These are phyloP conservation scores for Populus hybrid DNA, from an alignment of 441 rosid genomes.

Conservation along the genomic window DNA sequence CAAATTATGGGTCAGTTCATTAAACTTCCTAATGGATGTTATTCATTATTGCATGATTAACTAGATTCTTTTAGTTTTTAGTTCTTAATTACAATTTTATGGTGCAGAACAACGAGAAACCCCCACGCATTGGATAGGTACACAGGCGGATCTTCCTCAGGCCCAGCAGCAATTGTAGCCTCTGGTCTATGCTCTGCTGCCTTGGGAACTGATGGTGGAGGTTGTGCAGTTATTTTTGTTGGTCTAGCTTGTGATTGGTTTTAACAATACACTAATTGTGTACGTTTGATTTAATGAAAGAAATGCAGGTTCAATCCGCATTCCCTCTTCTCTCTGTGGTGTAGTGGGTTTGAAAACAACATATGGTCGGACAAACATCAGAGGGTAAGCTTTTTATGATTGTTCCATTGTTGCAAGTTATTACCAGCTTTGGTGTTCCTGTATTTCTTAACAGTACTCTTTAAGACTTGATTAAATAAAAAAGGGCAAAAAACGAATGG, in stretches of 20 bases:
- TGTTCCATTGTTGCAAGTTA: neutral
- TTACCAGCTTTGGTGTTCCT: neutral
- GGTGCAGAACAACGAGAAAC: constrained; percentile 78
- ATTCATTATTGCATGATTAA: neutral
- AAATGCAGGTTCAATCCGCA: constrained; percentile 76
- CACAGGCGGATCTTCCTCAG: constrained; percentile 95
- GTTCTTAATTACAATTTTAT: constrained; percentile 8
- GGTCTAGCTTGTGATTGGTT: constrained; percentile 10
- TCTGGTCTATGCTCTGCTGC: constrained; percentile 89
- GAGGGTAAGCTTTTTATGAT: constrained; percentile 42
- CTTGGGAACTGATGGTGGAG: constrained; percentile 96
- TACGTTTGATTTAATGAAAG: constrained; percentile 8
- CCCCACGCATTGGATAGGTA: constrained; percentile 79
- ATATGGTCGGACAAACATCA: constrained; percentile 69
- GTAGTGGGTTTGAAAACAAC: constrained; percentile 88
- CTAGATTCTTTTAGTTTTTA: neutral
- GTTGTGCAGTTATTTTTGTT: constrained; percentile 36
- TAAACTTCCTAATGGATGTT: neutral
- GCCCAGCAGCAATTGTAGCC: constrained; percentile 89
- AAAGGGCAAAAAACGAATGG: neutral
- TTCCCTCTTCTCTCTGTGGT: constrained; percentile 84
- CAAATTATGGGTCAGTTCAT: constrained; percentile 73
- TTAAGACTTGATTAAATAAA: neutral
- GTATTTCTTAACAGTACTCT: neutral
- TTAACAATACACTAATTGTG: constrained; percentile 14